Conservation (phyloP, 2,329 filamentous ascomycete species). For the Gliomastix tumulicola region DNA sequence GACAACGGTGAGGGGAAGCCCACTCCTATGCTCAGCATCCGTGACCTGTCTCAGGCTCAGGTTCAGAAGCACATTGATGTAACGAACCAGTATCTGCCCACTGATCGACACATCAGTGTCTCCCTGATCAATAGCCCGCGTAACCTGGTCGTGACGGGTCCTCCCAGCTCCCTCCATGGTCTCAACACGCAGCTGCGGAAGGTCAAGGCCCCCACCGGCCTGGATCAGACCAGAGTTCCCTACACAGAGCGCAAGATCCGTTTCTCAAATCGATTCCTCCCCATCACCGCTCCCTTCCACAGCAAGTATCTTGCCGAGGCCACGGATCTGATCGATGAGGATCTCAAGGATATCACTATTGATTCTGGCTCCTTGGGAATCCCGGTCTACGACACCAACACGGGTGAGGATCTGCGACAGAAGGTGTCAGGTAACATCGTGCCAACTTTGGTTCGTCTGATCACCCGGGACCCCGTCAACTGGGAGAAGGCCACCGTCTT, state of each 20-base stretch:
- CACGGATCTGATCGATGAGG: conserved; percentile 74
- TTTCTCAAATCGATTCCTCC: conserved; percentile 94
- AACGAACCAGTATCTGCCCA: conserved; percentile 91
- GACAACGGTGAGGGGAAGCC: conserved; percentile 93
- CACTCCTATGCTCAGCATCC: conserved; percentile 96
- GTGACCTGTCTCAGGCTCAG: conserved; percentile 78
- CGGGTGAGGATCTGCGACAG: conserved; percentile 73
- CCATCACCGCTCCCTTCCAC: conserved; percentile 97
- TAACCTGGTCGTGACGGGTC: conserved; percentile 94
- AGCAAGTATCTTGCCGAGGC: conserved; percentile 87
- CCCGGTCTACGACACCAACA: conserved; percentile 84
- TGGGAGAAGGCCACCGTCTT: conserved; percentile 96
- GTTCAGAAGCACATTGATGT: conserved; percentile 96
- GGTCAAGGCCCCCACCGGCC: conserved; percentile 93
- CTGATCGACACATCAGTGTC: conserved; percentile 88
- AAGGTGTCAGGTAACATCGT: conserved; percentile 72
- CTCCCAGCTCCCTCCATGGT: conserved; percentile 92
- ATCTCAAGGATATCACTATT: conserved; percentile 77
- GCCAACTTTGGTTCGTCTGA: conserved; percentile 80
- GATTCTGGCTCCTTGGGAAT: conserved; percentile 68
- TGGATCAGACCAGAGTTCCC: conserved; percentile 91
- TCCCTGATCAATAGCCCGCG: conserved; percentile 95
- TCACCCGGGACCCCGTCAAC: conserved; percentile 87
- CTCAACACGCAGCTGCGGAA: conserved; percentile 92
- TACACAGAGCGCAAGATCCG: conserved; percentile 94